Percentiles rank a stretch among this genome's conserved stretches.
These are phyloP conservation scores for Talinum fruticosum DNA, from an alignment of 148 eudicot genomes.

Conservation along the genomic window DNA sequence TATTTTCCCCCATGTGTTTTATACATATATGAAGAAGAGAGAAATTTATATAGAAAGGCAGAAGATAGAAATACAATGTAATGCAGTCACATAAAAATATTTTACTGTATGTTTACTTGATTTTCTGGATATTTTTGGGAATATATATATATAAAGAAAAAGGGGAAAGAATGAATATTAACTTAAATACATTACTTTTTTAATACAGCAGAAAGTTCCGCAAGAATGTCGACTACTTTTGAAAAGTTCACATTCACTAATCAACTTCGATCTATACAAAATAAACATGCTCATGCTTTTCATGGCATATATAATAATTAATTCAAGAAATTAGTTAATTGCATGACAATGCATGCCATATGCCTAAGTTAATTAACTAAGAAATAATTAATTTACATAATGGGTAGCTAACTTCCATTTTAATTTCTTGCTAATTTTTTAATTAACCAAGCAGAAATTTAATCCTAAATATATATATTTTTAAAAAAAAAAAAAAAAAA, in stretches of 20 bases:
- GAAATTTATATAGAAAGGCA: not conserved
- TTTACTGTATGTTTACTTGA: not conserved
- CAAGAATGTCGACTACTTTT: conserved; percentile 18
- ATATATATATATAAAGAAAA: not conserved
- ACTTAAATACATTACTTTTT: not conserved
- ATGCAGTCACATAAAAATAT: not conserved
- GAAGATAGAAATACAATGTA: not conserved
- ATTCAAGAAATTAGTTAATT: not conserved
- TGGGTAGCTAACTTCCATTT: not conserved
- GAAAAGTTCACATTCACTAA: conserved; percentile 15
- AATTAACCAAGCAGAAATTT: not conserved
- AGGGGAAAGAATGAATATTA: conserved; percentile 4
- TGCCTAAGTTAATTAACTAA: no score
- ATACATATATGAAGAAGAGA: not conserved
- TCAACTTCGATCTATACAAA: not conserved
- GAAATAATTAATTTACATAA: not conserved
- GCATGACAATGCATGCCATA: not conserved
- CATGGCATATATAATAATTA: conserved; percentile 16
- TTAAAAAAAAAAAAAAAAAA: no score
- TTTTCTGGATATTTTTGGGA: not conserved
- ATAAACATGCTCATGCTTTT: conserved; percentile 3
- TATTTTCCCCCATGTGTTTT: no score
- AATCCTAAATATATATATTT: no score
- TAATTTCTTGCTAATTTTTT: not conserved
- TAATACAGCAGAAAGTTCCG: conserved; percentile 16